A percentile compares a stretch with the other conserved stretches of the same genome.
These are phyloP conservation scores for Phalaenopsis aphrodite DNA, from an alignment of 106 monocot species.

Conservation along the genomic window DNA sequence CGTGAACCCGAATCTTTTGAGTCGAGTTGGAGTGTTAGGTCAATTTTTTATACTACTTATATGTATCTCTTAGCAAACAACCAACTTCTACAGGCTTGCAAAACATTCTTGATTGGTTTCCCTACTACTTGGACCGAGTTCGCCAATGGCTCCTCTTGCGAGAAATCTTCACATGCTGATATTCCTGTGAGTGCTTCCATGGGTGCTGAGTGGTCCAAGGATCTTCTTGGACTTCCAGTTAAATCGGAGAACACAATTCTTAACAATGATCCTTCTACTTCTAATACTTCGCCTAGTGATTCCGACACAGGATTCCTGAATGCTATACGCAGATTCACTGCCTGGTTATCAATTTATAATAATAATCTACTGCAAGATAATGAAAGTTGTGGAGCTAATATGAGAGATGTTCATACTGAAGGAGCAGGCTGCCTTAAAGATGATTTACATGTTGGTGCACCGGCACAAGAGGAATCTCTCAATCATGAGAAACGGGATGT, in stretches of 20 bases:
- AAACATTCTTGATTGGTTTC: constrained; percentile 4
- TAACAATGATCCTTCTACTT: not conserved
- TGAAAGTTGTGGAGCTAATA: not conserved
- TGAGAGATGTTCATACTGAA: not conserved
- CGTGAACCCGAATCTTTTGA: no score
- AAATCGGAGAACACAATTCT: not conserved
- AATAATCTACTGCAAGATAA: not conserved
- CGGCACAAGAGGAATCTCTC: not conserved
- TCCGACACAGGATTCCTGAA: not conserved
- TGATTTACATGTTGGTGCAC: not conserved
- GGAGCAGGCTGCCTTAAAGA: not conserved
- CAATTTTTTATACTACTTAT: not conserved
- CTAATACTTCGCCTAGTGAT: not conserved
- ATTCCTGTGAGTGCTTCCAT: not conserved
- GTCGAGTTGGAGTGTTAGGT: no score
- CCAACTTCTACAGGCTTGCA: constrained; percentile 4
- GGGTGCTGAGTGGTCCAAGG: not conserved
- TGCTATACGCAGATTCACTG: not conserved
- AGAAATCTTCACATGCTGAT: not conserved
- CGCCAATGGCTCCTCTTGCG: not conserved
- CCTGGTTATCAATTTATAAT: not conserved
- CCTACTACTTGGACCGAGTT: constrained; percentile 6
- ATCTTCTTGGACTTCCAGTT: constrained; percentile 3
- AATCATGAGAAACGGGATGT: not conserved
- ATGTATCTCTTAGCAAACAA: not conserved